Conservation (phyloP, 2,329 filamentous ascomycete species). For the Verticillium nonalfalfae region DNA sequence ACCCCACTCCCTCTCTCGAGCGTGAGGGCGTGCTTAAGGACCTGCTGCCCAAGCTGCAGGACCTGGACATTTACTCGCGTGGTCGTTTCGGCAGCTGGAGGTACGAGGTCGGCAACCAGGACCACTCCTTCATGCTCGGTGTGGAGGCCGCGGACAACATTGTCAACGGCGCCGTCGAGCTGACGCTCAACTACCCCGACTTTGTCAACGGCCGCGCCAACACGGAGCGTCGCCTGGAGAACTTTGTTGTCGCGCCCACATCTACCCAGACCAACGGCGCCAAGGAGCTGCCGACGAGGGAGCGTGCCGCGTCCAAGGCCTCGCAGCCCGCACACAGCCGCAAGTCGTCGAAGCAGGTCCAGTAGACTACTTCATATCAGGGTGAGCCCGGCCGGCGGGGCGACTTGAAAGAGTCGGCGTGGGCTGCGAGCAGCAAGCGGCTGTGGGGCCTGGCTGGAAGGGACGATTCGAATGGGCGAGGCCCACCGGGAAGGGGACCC, state of each 20-base stretch:
- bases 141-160: constrained; percentile 91
- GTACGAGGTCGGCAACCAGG: constrained; percentile 93
- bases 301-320: constrained; percentile 24
- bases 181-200: constrained; percentile 94
- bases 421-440: not conserved
- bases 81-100: constrained; percentile 97
- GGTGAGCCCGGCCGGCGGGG: not conserved
- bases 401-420: not conserved
- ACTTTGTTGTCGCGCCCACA: constrained; percentile 30
- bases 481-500: not conserved
- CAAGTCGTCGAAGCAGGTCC: constrained; percentile 25
- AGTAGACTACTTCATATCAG: constrained; percentile 4
- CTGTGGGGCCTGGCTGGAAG: not conserved
- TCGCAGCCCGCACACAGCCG: constrained; percentile 21
- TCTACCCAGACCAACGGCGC: constrained; percentile 22
- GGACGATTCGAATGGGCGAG: constrained; percentile 3
- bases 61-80: constrained; percentile 86
- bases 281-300: constrained; percentile 29
- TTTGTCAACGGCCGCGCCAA: constrained; percentile 81
- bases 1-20: constrained; percentile 91
- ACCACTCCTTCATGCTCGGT: constrained; percentile 96
- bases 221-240: constrained; percentile 55
- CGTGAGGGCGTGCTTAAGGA: constrained; percentile 90
- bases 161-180: constrained; percentile 80
- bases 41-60: constrained; percentile 87